Conservation (phyloP, 2,329 filamentous ascomycete genomes). For the Juglanconis juglandina region DNA sequence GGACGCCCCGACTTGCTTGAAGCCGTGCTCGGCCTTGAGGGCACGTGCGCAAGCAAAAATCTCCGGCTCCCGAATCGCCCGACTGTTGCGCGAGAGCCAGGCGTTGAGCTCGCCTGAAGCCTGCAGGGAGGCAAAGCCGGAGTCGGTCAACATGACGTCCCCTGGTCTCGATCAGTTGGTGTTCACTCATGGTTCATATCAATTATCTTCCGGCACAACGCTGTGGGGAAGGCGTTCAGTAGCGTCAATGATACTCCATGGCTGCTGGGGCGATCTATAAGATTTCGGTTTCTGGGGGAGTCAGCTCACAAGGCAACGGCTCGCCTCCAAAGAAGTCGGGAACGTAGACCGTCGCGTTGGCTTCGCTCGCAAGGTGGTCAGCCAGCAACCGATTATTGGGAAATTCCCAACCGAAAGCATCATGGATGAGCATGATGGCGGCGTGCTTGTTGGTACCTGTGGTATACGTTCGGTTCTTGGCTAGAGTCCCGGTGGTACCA, state of each 20-base stretch:
- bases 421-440: slow-evolving; percentile 47
- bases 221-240: no score
- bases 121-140: no score
- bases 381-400: slow-evolving; percentile 46
- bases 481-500: not conserved
- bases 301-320: not conserved
- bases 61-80: slow-evolving; percentile 26
- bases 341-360: slow-evolving; percentile 42
- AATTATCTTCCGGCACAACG: no score
- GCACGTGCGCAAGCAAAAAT: slow-evolving; percentile 35
- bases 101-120: no score
- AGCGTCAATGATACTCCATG: no score
- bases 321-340: slow-evolving; percentile 43
- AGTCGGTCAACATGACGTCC: not conserved
- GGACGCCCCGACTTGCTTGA: slow-evolving; percentile 36
- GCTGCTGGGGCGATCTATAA: no score
- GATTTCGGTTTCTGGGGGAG: not conserved
- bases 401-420: slow-evolving; percentile 49
- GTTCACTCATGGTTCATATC: not conserved
- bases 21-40: slow-evolving; percentile 30
- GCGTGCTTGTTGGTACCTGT: slow-evolving; percentile 34
- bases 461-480: slow-evolving; percentile 31
- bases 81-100: not conserved
- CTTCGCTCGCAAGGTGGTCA: slow-evolving; percentile 44
- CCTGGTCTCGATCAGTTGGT: not conserved